These are phyloP conservation scores for Silene uniflora DNA, from an alignment of 148 eudicot genomes.

Conservation along the genomic window DNA sequence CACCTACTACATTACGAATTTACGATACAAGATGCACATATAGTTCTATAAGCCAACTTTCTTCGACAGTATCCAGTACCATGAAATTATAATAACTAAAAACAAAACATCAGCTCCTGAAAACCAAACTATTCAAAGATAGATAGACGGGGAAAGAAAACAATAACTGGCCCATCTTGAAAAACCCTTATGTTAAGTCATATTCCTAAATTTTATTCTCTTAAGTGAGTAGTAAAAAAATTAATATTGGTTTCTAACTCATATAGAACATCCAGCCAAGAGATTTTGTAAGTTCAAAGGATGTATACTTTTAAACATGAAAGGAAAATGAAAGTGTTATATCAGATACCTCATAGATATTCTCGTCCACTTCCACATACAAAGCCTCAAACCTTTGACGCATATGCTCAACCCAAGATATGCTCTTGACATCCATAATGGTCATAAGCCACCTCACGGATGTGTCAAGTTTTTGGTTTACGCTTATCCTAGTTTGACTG, in stretches of 20 bases:
- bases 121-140: background rate
- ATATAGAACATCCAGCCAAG: background rate
- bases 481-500: background rate
- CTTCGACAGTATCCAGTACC: no score
- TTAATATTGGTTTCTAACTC: constrained; percentile 1
- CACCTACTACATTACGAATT: no score
- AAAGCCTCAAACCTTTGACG: constrained; percentile 64
- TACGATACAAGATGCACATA: no score
- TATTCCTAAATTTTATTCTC: background rate
- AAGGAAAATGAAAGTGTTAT: background rate
- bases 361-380: constrained; percentile 84
- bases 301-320: background rate
- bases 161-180: background rate
- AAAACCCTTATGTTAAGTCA: background rate
- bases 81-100: no score
- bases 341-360: constrained; percentile 53
- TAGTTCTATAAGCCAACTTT: no score
- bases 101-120: constrained; percentile 8
- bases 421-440: constrained; percentile 57
- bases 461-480: background rate
- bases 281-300: background rate
- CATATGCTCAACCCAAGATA: constrained; percentile 62
- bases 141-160: background rate
- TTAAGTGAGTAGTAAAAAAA: background rate
- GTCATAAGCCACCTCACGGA: constrained; percentile 7